Evolutionary conservation across 345 rosid species (phyloP), one percentile per base, ranked within the genome.

Genomic region (Gossypium longicalyx): DNA sequence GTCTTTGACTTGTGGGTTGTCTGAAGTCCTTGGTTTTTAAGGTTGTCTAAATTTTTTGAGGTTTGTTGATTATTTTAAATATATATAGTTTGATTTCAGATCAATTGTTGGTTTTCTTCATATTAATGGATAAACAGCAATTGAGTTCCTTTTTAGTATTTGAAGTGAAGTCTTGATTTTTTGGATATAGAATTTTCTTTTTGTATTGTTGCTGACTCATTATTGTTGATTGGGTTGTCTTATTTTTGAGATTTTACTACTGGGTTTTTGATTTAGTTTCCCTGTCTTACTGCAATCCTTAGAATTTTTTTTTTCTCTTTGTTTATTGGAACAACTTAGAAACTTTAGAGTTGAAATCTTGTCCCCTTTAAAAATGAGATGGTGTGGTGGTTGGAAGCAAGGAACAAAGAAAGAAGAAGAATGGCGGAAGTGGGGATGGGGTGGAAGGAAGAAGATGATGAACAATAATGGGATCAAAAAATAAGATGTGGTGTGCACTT

Each of bases 121-220:
- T 60, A 45, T 20, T 12, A 41, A 38, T 69, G 67, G 67, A 79
- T 65, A 29, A 64, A 64, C 67, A 45, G 49, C 12, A 53, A 19
- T 12, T 20, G 54, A 45, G 74, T 67, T 54, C 48, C 45, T n/a
- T 52, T 13, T 12, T 29, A 29, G 34, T 5, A 11, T 45, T 67
- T 67, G 71, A 45, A 29, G 66, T 61, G 22, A 74, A 70, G 34
- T 27, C 20, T 69, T 52, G 41, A 4, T 23, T 49, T 68, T 68
- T 68, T 1, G 27, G 56, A 22, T 23, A 25, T 20, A 44, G 70
- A 59, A 23, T 41, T 59, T 12, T 20, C 60, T 34, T 10, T 45
- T 51, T 34, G 62, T 57, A 9, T 57, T 57, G 12, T 10, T 49
- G 34, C 48, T 29, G 6, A 29, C 38, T 4, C 38, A 4, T 29